Evolutionary conservation across 108 stramenopile genomes (phyloP), one percentile per base, ranked within the genome.

Genomic region (Mediolabrus comicus): DNA sequence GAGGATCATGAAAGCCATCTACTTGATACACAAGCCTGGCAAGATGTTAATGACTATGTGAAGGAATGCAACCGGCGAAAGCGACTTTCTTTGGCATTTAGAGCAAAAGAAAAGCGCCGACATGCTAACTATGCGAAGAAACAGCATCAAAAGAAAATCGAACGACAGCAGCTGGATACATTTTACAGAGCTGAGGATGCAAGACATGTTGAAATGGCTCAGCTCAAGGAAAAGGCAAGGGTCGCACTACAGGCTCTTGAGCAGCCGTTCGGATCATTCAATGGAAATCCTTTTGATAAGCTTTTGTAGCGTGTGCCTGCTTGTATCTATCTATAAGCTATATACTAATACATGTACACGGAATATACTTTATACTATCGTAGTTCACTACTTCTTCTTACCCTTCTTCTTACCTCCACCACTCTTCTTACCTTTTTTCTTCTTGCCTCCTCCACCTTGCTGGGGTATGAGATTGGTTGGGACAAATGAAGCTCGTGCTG

Each of bases 21-120:
- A 34, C 74, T 94, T 22, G 89, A 91, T 33, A 67, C 81, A 35
- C 65, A 62, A 19, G 90, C 93, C 3, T 84, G 86, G 52, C 52
- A 63, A 36, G 93, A 94, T 68, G 93, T 94, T 5, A 83, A 91
- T 54, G 83, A 80, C 5, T 94, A 94, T 72, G 58, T 89, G 1
- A 67, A 84, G 52, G 84, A 87, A 41, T 95, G 90, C 74, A 88
- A 88, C 61, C 63, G 61, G 58, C 77, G 88, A 24, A 67, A 78
- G 57, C 71, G 90, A 33, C 58, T 88, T 24, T 94, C 92, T 12
- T 80, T 94, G 10, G 90, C 86, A 32, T 76, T 84, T 38, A 81
- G 92, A 43, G 92, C 92, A 29, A 90, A 88, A 36, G 92, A 94
- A 62, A 84, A 77, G 28, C 81, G 88, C 8, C 84, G 69, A 0